Evolutionary conservation across 768 basidiomycete species (phyloP), one percentile per base, ranked within the genome.

Genomic region (Psilocybe cyanescens): DNA sequence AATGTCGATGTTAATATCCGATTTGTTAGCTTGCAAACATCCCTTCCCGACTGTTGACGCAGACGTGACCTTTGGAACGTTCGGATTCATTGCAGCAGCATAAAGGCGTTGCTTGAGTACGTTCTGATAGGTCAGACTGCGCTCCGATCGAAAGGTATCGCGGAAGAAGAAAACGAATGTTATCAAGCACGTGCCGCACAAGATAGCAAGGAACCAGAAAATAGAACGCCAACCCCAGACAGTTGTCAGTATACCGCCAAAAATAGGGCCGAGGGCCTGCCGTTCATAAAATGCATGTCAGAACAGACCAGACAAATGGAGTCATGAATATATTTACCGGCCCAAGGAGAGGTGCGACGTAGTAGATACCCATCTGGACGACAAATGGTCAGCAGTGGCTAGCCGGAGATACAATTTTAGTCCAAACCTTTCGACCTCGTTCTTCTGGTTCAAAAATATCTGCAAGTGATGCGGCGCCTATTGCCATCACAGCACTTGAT

Each of bases 81-180:
- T 58, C 17, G 8, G n/a, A 39, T 33, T 50, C 17, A 35, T 53
- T 52, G 58, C 47, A 28, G 59, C 54, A 17, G 56, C 35, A 46
- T 72, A 72, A 4, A 77, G 58, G 16, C 81, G 79, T 50, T 79
- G 75, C 62, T 78, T 82, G 46, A 92, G 75, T 0, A 87, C 86
- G 39, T 80, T 79, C 70, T 92, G 91, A 72, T 95, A 97, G 2
- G 86, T 84, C 24, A 91, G 74, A 57, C 93, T 95, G 47, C 95
- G 88, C 68, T 95, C 92, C 57, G 82, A 77, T 16, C 94, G 84
- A 76, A 92, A 96, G 0, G 93, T 93, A 68, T 96, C 94, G 60
- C 83, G 85, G 78, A 95, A 92, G 69, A 89, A 77, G 24, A 88
- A 72, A 35, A 89, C 57, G 72, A 93, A 92, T 17, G 79, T 74